These are phyloP conservation scores for Pythium diclinum DNA, from an alignment of 352 stramenopile species.

Conservation along the genomic window DNA sequence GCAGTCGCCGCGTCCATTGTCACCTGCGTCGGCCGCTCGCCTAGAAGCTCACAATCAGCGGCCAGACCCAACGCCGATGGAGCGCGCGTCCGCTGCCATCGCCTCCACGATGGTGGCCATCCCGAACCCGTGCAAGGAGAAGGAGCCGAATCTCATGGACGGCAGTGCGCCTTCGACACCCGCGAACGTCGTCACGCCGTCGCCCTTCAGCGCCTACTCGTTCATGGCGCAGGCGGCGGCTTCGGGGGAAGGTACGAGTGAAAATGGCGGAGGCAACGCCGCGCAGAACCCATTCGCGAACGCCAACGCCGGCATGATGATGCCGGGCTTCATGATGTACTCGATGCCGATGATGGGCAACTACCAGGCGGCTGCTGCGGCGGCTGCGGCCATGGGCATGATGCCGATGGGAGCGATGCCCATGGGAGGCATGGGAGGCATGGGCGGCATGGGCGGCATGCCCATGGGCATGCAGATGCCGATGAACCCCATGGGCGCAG, in stretches of 20 bases:
- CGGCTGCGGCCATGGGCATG: constrained; percentile 36
- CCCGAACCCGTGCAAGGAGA: constrained; percentile 28
- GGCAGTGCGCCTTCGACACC: constrained; percentile 6
- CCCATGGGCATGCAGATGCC: constrained; percentile 23
- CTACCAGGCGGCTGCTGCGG: constrained; percentile 26
- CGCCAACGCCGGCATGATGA: constrained; percentile 57
- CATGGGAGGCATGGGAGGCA: constrained; percentile 17
- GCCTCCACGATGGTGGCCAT: constrained; percentile 40
- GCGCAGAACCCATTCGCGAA: constrained; percentile 15
- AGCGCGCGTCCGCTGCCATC: constrained; percentile 19
- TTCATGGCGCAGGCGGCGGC: constrained; percentile 19
- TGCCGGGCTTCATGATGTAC: constrained; percentile 85
- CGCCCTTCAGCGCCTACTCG: constrained; percentile 26
- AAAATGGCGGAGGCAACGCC: neutral
- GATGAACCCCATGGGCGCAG: constrained; percentile 19
- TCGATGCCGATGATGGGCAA: constrained; percentile 75
- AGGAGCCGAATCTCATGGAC: constrained; percentile 1
- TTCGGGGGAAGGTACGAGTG: constrained; percentile 15
- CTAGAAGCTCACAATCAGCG: constrained; percentile 21
- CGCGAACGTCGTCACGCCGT: constrained; percentile 19
- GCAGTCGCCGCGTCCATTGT: constrained; percentile 10
- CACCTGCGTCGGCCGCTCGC: constrained; percentile 14
- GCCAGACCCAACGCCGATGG: constrained; percentile 19
- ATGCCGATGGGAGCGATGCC: constrained; percentile 47
- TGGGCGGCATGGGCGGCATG: constrained; percentile 35